Conservation (phyloP, 1,139 yeast genomes). For the Candida smagusa region DNA sequence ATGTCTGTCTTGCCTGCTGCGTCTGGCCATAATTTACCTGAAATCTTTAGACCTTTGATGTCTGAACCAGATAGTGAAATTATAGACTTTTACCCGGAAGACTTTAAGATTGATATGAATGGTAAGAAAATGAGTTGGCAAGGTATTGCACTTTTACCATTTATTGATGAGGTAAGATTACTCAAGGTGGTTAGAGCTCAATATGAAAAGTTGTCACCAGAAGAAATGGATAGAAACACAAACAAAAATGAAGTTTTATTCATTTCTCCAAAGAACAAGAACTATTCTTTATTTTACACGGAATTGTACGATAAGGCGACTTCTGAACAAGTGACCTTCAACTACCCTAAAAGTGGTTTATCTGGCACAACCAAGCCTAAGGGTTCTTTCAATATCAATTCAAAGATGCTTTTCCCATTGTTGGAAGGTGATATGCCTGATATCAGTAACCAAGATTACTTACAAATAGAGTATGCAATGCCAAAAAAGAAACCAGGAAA, state of each 20-base stretch:
- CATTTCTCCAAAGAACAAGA: constrained; percentile 55
- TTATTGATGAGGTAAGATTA: constrained; percentile 79
- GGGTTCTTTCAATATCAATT: constrained; percentile 45
- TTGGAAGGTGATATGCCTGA: constrained; percentile 54
- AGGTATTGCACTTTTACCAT: constrained; percentile 86
- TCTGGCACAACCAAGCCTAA: constrained; percentile 52
- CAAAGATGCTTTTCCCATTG: constrained; percentile 57
- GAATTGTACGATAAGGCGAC: constrained; percentile 27
- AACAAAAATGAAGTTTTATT: constrained; percentile 60
- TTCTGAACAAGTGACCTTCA: constrained; percentile 35
- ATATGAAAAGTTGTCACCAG: constrained; percentile 61
- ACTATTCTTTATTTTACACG: constrained; percentile 35
- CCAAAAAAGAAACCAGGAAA: constrained; percentile 56
- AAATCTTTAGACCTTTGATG: constrained; percentile 81
- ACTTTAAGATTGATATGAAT: constrained; percentile 89
- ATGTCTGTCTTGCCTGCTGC: constrained; percentile 98
- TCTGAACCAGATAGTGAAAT: constrained; percentile 75
- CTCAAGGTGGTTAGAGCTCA: constrained; percentile 62
- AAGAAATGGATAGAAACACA: constrained; percentile 69
- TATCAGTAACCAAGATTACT: constrained; percentile 52
- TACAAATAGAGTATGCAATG: constrained; percentile 60
- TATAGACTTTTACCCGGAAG: constrained; percentile 87
- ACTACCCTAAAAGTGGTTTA: constrained; percentile 52
- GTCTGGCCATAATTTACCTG: constrained; percentile 88
- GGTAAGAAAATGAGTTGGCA: constrained; percentile 96